Evolutionary conservation across 768 basidiomycete species (phyloP).

Genomic region (Cystofilobasidium macerans): DNA sequence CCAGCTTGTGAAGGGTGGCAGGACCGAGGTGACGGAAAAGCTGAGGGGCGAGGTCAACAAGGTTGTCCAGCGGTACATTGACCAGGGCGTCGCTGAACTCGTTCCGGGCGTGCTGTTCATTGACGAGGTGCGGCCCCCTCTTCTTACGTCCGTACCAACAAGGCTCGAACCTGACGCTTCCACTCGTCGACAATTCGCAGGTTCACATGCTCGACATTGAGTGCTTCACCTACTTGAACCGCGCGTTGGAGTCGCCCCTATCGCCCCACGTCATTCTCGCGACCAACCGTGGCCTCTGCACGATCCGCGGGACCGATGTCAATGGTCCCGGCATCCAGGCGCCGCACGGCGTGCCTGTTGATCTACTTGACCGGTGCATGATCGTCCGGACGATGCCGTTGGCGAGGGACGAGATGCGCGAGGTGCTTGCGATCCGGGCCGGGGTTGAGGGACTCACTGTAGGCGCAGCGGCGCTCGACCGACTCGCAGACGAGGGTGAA

Average conservation of each 20-base stretch:
- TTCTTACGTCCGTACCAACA: neutral
- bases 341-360: conserved; percentile 87
- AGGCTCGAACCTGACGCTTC: neutral
- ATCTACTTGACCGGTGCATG: conserved; percentile 86
- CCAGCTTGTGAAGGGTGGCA: conserved; percentile 72
- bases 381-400: conserved; percentile 88
- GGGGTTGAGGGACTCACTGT: conserved; percentile 75
- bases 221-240: conserved; percentile 96
- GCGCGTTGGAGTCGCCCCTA: conserved; percentile 88
- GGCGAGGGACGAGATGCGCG: conserved; percentile 67
- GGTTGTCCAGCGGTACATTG: conserved; percentile 91
- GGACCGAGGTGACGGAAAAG: conserved; percentile 97
- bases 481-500: conserved; percentile 69
- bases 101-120: conserved; percentile 97
- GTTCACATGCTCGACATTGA: conserved; percentile 99
- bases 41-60: conserved; percentile 91
- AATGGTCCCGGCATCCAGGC: conserved; percentile 59
- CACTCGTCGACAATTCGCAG: conserved; percentile 40
- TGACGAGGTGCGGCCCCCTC: conserved; percentile 62
- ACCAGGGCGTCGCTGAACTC: conserved; percentile 95
- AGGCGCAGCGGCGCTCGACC: conserved; percentile 63
- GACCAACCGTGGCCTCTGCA: conserved; percentile 83
- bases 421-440: conserved; percentile 75
- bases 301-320: conserved; percentile 73
- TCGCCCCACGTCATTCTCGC: conserved; percentile 95